A percentile compares a stretch with the other conserved stretches of the same genome.
Conservation (phyloP, 1,284 basidiomycete genomes). For the Fistulina hepatica region DNA sequence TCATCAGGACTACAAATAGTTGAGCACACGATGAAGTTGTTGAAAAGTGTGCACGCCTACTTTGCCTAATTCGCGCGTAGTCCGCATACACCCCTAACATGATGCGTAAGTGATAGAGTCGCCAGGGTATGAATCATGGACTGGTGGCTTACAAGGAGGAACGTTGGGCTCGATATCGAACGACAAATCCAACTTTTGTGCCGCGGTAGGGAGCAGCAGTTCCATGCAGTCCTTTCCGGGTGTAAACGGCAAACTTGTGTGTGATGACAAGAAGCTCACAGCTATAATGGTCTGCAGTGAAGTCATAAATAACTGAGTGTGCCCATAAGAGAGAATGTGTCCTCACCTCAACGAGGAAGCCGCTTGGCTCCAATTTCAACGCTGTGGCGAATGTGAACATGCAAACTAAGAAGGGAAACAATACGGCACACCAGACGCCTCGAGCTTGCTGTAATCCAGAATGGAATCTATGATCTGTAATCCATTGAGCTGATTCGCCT, state of each 20-base stretch:
- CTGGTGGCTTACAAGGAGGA: conserved; percentile 38
- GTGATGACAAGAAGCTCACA: conserved; percentile 27
- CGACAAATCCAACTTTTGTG: conserved; percentile 58
- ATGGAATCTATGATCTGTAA: conserved; percentile 63
- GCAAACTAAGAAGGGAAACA: neutral
- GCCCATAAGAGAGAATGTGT: neutral
- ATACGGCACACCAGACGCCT: conserved; percentile 44
- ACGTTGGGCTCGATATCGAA: conserved; percentile 58
- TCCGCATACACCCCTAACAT: conserved; percentile 65
- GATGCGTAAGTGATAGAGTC: conserved; percentile 3
- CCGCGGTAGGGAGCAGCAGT: conserved; percentile 57
- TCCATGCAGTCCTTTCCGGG: conserved; percentile 56
- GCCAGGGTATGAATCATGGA: neutral
- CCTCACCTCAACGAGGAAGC: conserved; percentile 49
- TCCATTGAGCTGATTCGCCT: neutral
- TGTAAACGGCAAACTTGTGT: conserved; percentile 1
- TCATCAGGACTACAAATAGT: conserved; percentile 46
- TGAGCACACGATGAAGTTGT: conserved; percentile 4
- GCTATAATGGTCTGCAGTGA: conserved; percentile 45
- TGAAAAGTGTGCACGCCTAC: conserved; percentile 23
- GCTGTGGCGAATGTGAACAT: conserved; percentile 27
- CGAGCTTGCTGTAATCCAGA: conserved; percentile 62
- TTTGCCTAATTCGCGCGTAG: conserved; percentile 61
- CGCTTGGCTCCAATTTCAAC: conserved; percentile 54
- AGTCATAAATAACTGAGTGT: conserved; percentile 1